Evolutionary conservation across 441 rosid species (phyloP), one percentile per base, ranked within the genome.

Genomic region (Biscutella laevigata): DNA sequence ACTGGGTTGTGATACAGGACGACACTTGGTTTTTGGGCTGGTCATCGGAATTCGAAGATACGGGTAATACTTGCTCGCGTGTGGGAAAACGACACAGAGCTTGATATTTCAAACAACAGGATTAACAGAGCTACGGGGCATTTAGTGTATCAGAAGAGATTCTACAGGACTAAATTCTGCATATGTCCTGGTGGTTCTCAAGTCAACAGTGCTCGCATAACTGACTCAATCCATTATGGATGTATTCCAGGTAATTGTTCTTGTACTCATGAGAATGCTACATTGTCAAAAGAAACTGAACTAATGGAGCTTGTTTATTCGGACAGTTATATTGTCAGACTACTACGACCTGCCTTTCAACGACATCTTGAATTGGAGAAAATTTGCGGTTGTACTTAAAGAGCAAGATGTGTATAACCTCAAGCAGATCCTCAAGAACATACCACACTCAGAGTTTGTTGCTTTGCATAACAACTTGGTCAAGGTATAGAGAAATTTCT

Each of bases 151-250:
- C 98, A 91, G 72, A 88, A 80, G 75, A 85, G 86, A 66, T 91
- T 91, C 68, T 91, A 87, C 77, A 51, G 68, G 68, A 81, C 95
- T 39, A 91, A 91, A 62, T 91, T 73, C 68, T 88, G 96, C 65
- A 88, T 91, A 71, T 91, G 96, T 64, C 98, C 98, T 0, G 98
- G 98, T 46, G 95, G 98, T 50, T 91, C 96, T 34, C 98, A 91
- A 73, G 96, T 91, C 67, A 91, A 88, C 63, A 91, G 96, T 44
- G 98, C 96, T 48, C 91, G 96, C 8, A 88, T 91, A 56, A 70
- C 95, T 20, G 96, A 91, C 71, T 88, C 96, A 3, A 91, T 91
- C 40, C 98, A 91, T 61, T 91, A 88, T 48, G 98, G 95, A 53
- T 91, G 98, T 70, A 51, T 87, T 68, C 98, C 98, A 51, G 98